Conservation (phyloP, 225 moss, liverwort and hornwort species). For the Pleurozium schreberi region DNA sequence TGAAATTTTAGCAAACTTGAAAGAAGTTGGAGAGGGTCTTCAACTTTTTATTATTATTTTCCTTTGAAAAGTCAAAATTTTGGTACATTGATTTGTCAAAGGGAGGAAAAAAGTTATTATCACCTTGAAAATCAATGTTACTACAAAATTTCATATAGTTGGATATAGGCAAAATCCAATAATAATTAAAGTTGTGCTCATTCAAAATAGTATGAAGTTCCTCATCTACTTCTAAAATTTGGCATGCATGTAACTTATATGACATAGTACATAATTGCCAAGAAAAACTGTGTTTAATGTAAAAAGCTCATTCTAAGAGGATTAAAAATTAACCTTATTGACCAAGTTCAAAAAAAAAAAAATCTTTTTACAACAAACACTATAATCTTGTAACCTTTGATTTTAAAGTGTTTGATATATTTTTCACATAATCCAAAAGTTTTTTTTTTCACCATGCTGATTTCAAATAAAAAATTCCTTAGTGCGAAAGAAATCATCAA, state of each 20-base stretch:
- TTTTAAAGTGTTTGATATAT: too few species aligned
- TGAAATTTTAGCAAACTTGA: not conserved
- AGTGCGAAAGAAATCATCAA: not conserved
- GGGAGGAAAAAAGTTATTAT: rapidly evolving
- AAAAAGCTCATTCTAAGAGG: not conserved
- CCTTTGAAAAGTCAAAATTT: not conserved
- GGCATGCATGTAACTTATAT: not conserved
- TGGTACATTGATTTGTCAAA: not conserved
- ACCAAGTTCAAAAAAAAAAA: not conserved
- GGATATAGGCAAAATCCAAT: too few species aligned
- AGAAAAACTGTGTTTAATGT: not conserved
- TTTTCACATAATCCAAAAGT: not conserved
- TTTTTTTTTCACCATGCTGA: rapidly evolving
- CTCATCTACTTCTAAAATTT: not conserved
- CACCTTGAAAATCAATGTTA: not conserved
- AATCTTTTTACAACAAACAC: too few species aligned
- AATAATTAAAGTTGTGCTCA: not conserved
- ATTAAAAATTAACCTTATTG: not conserved
- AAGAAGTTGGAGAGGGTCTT: not conserved
- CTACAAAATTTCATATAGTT: not conserved
- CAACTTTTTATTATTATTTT: not conserved
- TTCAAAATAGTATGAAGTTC: not conserved
- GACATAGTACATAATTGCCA: not conserved
- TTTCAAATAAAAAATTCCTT: not conserved
- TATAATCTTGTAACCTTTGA: not conserved